Evolutionary conservation across 371 early-diverging fungal genomes (phyloP), one percentile per base, ranked within the genome.

Genomic region (Fennellomyces sp.): DNA sequence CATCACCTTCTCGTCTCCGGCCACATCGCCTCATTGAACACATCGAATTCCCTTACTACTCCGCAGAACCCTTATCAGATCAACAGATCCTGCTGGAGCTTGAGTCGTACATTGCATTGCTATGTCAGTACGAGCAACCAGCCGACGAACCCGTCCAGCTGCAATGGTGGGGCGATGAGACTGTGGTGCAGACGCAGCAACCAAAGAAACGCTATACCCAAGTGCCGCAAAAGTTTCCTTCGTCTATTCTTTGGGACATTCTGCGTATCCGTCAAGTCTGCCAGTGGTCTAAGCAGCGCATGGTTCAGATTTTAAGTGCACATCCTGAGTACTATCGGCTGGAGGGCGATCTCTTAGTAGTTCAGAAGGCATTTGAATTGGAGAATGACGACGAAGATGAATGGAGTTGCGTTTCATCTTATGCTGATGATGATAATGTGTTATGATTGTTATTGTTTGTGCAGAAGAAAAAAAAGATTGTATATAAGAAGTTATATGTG

Each of bases 31-130:
- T 68, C 7, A 17, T 77, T 4, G 52, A 63, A 21, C 78, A 67
- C 19, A 63, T 73, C 39, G 76, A 66, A 5, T 81, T 69, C 48
- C 81, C 81, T 6, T 73, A 61, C 29, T 71, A 66, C 50, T 39
- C 67, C n/a, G 65, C 58, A 19, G 59, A 64, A 21, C 57, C 63
- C 0, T 29, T 63, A 17, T 15, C 70, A 1, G 56, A 63, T n/a
- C 42, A 58, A 0, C 36, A 65, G 15, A 56, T 63, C 5, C 21
- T 64, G 3, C 17, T 63, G 23, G 70, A 67, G 31, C 29, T 81
- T 0, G 56, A 68, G 11, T 6, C 28, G 13, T 71, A 54, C 27
- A 63, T 72, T 39, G 56, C 61, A 28, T 30, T n/a, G 0, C 38
- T 73, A 0, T 74, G 78, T 39, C 56, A 50, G 33, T 58, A 65